Evolutionary conservation across 2,329 filamentous ascomycete species (phyloP), one percentile per base, ranked within the genome.

Genomic region (Monosporascus sp.): DNA sequence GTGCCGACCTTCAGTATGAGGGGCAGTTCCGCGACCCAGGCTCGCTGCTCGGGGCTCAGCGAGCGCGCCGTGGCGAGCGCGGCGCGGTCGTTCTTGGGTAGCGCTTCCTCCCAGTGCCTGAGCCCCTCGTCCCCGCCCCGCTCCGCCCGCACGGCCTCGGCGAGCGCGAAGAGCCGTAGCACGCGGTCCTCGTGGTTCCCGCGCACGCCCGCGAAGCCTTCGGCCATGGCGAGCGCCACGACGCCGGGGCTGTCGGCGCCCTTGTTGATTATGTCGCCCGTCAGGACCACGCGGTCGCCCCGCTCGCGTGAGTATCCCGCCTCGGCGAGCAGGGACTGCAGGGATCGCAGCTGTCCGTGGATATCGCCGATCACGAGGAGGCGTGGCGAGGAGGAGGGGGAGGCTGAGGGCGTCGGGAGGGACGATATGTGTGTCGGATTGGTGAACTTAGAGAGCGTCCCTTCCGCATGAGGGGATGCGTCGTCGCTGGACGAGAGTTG

Each of bases 111-210:
- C 24, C 50, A 36, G 38, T 53, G 52, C 50, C 41, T 57, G 57
- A 27, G 53, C 38, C 39, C 42, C 42, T 37, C 53, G 17, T 52
- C 24, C 38, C 48, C 47, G 48, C 44, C 37, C 27, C 76, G 74
- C 55, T 84, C 81, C 1, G 84, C 79, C 8, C 86, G 78, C 22
- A 46, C 6, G 5, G 42, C 42, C 24, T 46, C 24, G 11, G 22
- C 42, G 24, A 25, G 42, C 15, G 42, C 42, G 42, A 46, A 46
- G 5, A 46, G 9, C 24, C 42, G 42, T n/a, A 97, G 78, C 20
- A 97, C 78, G 22, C 85, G 81, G 68, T 97, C 92, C 68, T 99
- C 94, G 72, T 96, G 89, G 71, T 97, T 97, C 18, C 94, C 94
- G 49, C 93, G 85, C 8, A 97, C 90, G 57, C 84, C 89, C 31